A percentile compares a stretch with the other conserved stretches of the same genome.
Evolutionary conservation across 23 red algal genomes (phyloP).

Genomic region (Pyropia haitanensis): DNA sequence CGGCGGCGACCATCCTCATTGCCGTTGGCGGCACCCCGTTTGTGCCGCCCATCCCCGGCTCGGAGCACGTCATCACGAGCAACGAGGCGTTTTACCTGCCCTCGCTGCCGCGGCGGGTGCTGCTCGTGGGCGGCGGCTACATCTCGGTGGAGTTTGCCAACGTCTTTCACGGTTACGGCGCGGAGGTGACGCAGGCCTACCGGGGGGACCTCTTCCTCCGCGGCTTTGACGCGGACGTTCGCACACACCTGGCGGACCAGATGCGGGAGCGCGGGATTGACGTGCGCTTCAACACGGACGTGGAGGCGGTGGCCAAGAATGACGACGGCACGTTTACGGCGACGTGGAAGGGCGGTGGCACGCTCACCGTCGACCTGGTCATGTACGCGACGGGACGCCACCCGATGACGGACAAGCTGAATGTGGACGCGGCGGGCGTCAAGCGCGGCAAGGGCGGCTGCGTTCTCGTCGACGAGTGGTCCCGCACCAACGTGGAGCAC

Average conservation of each 20-base stretch:
- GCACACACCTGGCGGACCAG: conserved; percentile 74
- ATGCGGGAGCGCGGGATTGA: conserved; percentile 77
- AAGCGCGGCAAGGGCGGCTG: conserved; percentile 47
- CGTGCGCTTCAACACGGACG: conserved; percentile 56
- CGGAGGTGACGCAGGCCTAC: conserved; percentile 68
- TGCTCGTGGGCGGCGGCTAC: conserved; percentile 90
- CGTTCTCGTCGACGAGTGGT: conserved; percentile 88
- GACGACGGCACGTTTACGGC: conserved; percentile 43
- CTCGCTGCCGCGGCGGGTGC: conserved; percentile 49
- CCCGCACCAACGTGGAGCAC: conserved; percentile 77
- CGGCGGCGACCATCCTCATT: conserved; percentile 79
- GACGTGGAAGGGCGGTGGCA: conserved; percentile 42
- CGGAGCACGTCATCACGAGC: conserved; percentile 69
- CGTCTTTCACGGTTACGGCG: conserved; percentile 84
- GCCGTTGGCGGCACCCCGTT: conserved; percentile 73
- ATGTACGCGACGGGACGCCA: conserved; percentile 83
- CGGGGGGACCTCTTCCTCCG: conserved; percentile 74
- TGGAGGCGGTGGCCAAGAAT: conserved; percentile 47
- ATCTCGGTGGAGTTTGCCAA: conserved; percentile 97
- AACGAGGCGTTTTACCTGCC: conserved; percentile 89
- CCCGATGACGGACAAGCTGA: conserved; percentile 47
- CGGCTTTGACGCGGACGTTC: conserved; percentile 88
- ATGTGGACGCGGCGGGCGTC: conserved; percentile 66
- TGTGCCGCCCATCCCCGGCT: conserved; percentile 78
- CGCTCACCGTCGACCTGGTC: conserved; percentile 62